These are phyloP conservation scores for Linnemannia elongata DNA, from an alignment of 192 early-diverging fungal genomes.

Conservation along the genomic window DNA sequence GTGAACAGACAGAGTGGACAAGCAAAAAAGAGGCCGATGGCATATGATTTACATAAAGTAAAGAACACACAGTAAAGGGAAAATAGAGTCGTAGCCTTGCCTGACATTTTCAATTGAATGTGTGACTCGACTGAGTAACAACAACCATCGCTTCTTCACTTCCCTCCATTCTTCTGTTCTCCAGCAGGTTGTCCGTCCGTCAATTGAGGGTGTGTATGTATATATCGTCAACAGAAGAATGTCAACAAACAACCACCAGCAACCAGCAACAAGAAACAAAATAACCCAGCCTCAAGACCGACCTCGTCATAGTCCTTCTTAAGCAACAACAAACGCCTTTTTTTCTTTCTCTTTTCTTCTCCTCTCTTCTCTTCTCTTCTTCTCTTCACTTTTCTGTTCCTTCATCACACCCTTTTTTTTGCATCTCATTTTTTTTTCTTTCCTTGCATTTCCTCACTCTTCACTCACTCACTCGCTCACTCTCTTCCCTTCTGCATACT, in stretches of 20 bases:
- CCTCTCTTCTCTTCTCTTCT: background rate
- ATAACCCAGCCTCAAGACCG: no score
- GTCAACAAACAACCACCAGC: background rate
- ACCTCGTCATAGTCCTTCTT: background rate
- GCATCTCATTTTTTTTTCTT: background rate
- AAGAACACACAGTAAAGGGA: background rate
- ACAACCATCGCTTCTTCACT: background rate
- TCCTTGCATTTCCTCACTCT: background rate
- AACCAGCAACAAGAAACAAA: background rate
- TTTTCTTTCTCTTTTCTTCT: background rate
- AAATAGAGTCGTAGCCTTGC: background rate
- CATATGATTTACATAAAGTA: slow-evolving; percentile 43
- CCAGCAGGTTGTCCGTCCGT: background rate
- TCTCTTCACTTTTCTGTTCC: background rate
- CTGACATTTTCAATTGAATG: background rate
- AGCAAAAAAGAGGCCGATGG: background rate
- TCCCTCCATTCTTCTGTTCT: background rate
- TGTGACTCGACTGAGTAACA: background rate
- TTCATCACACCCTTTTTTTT: background rate
- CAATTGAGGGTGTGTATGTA: background rate
- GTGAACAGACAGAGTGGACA: background rate
- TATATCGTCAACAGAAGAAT: background rate
- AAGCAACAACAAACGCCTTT: background rate
- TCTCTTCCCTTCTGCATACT: background rate
- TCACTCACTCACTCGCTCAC: background rate